Conservation (phyloP, 345 rosid genomes). For the Eucalyptus cloeziana region DNA sequence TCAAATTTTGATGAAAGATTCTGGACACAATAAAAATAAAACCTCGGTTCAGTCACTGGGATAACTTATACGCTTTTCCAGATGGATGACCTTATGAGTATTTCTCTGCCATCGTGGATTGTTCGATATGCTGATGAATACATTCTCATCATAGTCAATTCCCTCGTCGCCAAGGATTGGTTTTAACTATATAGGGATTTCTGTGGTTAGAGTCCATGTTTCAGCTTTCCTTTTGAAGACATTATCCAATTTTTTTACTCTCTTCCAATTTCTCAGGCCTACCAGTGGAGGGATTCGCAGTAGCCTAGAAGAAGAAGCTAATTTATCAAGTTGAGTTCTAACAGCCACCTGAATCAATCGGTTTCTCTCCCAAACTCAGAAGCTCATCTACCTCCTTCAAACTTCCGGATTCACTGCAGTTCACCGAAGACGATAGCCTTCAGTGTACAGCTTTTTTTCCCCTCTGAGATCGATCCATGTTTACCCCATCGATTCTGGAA, state of each 20-base stretch:
- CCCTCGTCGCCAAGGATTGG: background rate
- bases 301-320: background rate
- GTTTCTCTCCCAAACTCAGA: background rate
- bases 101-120: background rate
- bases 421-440: background rate
- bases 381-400: background rate
- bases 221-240: background rate
- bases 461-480: background rate
- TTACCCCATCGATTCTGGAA: background rate
- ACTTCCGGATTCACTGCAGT: background rate
- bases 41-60: background rate
- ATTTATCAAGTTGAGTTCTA: background rate
- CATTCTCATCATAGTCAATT: background rate
- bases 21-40: background rate
- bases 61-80: background rate
- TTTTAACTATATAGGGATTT: background rate
- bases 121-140: background rate
- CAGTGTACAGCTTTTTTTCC: background rate
- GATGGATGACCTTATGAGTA: background rate
- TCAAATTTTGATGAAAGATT: background rate
- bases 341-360: background rate
- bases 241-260: background rate
- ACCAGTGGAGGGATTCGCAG: conserved; percentile 15
- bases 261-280: conserved; percentile 1
- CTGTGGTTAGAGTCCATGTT: background rate